phyloP scores from a whole-genome alignment of 345 rosid species.

The Capsella bursapastoris region DNA sequence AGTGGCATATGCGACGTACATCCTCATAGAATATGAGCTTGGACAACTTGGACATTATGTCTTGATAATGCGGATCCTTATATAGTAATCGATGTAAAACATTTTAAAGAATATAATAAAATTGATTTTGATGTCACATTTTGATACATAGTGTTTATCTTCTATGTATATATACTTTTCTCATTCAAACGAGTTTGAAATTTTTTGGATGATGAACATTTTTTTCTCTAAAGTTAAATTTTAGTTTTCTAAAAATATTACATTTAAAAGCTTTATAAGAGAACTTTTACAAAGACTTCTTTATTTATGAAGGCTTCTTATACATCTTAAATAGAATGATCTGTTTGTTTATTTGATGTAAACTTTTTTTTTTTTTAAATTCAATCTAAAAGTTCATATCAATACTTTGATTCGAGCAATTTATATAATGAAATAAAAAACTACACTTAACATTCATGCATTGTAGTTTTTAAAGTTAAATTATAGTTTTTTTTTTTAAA shows the following conservation, averaged over 20 bases:
- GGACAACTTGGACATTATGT: not conserved
- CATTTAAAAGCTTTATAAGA: too few species aligned
- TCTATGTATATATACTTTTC: not conserved
- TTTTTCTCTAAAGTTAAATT: too few species aligned
- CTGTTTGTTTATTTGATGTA: not conserved
- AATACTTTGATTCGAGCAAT: not conserved
- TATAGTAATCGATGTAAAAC: not conserved
- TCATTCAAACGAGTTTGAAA: not conserved
- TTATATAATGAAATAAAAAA: slow-evolving; percentile 5
- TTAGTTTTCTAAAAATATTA: too few species aligned
- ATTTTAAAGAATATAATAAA: too few species aligned
- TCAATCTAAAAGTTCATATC: not conserved
- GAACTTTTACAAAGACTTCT: not conserved
- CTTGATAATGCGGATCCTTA: not conserved
- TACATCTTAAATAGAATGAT: not conserved
- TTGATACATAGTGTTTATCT: not conserved
- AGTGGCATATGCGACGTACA: slow-evolving; percentile 25
- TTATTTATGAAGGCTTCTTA: slow-evolving; percentile 6
- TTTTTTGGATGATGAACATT: too few species aligned
- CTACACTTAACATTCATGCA: not conserved
- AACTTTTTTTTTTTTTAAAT: not conserved
- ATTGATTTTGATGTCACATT: not conserved
- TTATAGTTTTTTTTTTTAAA: too few species aligned
- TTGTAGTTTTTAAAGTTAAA: not conserved
- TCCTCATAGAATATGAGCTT: slow-evolving; percentile 10